Evolutionary conservation across 2,329 filamentous ascomycete species (phyloP).

Genomic region (Leptographium flavum): DNA sequence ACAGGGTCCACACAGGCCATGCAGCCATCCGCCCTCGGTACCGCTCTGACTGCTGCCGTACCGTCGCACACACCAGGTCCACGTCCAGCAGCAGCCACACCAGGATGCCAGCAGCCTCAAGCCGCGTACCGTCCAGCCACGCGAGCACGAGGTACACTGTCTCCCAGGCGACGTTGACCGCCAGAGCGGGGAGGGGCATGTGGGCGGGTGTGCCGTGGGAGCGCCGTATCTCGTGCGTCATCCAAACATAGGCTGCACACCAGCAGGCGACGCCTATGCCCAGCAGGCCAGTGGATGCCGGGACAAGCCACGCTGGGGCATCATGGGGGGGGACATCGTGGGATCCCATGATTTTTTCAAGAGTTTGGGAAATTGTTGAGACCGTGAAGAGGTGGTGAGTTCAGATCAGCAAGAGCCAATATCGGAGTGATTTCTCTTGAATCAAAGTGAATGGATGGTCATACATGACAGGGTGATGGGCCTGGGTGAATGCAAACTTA

Average conservation of each 20-base stretch:
- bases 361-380: too few species aligned
- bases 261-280: conserved; percentile 24
- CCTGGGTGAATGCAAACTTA: too few species aligned
- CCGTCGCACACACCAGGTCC: conserved; percentile 28
- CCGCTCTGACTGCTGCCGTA: neutral
- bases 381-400: too few species aligned
- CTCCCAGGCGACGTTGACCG: conserved; percentile 37
- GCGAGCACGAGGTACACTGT: conserved; percentile 29
- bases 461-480: too few species aligned
- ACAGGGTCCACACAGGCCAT: accelerated
- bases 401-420: neutral
- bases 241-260: conserved; percentile 30
- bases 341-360: conserved; percentile 7
- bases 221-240: conserved; percentile 27
- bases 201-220: conserved; percentile 35
- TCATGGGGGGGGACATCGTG: conserved; percentile 22
- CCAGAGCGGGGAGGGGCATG: conserved; percentile 33
- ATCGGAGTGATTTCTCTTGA: conserved; percentile 25
- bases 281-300: conserved; percentile 20
- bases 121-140: conserved; percentile 26
- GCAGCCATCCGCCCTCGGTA: too few species aligned
- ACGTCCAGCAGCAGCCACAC: conserved; percentile 36
- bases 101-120: conserved; percentile 27
- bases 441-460: too few species aligned
- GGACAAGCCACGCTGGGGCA: conserved; percentile 22